phyloP scores from a whole-genome alignment of 768 basidiomycete genomes.

The Crassisporium funariophilum region DNA sequence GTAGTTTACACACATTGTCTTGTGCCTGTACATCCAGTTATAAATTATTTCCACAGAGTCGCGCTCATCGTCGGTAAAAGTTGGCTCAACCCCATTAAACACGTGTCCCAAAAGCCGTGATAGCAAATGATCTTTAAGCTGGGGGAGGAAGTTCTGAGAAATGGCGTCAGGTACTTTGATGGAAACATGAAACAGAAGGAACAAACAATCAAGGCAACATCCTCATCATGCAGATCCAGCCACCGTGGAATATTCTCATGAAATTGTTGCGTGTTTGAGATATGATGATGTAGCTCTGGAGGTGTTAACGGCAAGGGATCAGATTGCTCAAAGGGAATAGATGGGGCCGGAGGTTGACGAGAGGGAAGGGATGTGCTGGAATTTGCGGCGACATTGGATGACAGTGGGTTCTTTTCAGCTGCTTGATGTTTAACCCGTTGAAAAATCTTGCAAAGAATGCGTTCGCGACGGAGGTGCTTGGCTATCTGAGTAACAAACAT shows the following conservation, averaged over 20 bases:
- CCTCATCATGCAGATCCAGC: constrained; percentile 8
- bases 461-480: constrained; percentile 7
- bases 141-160: constrained; percentile 24
- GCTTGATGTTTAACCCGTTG: background rate
- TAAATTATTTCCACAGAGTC: constrained; percentile 19
- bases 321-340: constrained; percentile 9
- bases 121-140: constrained; percentile 32
- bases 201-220: constrained; percentile 29
- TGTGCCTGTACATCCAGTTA: constrained; percentile 31
- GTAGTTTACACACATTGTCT: constrained; percentile 37
- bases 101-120: constrained; percentile 7
- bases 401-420: background rate
- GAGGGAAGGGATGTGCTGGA: background rate
- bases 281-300: constrained; percentile 19
- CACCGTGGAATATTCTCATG: constrained; percentile 3
- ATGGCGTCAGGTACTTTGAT: background rate
- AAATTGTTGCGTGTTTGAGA: constrained; percentile 1
- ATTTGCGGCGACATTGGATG: constrained; percentile 7
- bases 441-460: constrained; percentile 1
- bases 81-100: background rate
- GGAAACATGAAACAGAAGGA: background rate
- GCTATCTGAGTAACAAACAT: constrained; percentile 1
- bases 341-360: constrained; percentile 1
- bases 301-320: constrained; percentile 10
- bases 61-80: constrained; percentile 3